Evolutionary conservation across 2,329 filamentous ascomycete genomes (phyloP).

Genomic region (Ceratocystis eucalypticola): DNA sequence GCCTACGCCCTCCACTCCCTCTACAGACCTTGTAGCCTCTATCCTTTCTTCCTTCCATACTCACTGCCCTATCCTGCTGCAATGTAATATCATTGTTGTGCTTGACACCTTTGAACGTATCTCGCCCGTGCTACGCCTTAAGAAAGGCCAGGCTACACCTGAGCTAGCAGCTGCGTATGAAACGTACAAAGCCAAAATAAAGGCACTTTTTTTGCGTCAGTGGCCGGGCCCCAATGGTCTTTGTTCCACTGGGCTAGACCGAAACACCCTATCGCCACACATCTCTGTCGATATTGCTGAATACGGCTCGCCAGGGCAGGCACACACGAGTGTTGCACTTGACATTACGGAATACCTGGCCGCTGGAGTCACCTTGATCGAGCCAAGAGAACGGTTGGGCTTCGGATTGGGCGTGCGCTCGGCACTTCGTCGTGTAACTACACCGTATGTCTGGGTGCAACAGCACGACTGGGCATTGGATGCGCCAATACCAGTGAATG

Average conservation of each 20-base stretch:
- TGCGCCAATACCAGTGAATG: constrained; percentile 31
- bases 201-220: constrained; percentile 26
- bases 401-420: constrained; percentile 42
- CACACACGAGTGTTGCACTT: constrained; percentile 27
- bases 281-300: constrained; percentile 30
- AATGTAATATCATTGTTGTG: constrained; percentile 36
- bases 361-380: constrained; percentile 34
- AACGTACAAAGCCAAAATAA: constrained; percentile 36
- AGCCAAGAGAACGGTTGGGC: constrained; percentile 34
- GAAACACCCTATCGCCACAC: not conserved
- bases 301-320: constrained; percentile 31
- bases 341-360: constrained; percentile 25
- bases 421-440: constrained; percentile 33
- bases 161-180: constrained; percentile 32
- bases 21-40: constrained; percentile 36
- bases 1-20: constrained; percentile 40
- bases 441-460: constrained; percentile 43
- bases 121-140: constrained; percentile 32
- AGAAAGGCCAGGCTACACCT: constrained; percentile 39
- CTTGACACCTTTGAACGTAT: constrained; percentile 41
- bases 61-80: constrained; percentile 31
- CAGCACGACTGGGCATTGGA: constrained; percentile 44
- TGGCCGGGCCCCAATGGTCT: constrained; percentile 16
- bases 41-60: constrained; percentile 34
- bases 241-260: not conserved